Conservation (phyloP, 1,284 basidiomycete genomes). For the Somion occarium region DNA sequence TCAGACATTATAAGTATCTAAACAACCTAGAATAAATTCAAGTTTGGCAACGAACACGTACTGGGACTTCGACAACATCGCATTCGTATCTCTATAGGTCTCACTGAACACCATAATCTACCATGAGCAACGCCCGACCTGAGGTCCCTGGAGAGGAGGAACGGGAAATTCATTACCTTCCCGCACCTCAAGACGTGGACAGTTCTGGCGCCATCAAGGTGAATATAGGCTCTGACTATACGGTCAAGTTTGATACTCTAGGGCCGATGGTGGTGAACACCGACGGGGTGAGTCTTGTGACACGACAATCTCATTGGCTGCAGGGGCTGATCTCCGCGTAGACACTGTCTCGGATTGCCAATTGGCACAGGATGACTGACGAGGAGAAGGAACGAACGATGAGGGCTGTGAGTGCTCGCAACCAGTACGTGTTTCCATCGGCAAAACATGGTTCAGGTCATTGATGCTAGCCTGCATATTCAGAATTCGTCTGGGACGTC, state of each 20-base stretch:
- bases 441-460: neutral
- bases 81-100: too few relatives aligned
- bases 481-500: constrained; percentile 6
- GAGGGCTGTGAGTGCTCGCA: constrained; percentile 9
- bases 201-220: constrained; percentile 12
- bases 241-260: constrained; percentile 11
- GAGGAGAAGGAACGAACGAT: constrained; percentile 9
- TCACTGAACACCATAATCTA: too few relatives aligned
- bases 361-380: constrained; percentile 13
- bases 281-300: constrained; percentile 10
- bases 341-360: constrained; percentile 13
- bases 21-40: too few relatives aligned
- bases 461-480: neutral
- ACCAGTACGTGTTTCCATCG: constrained; percentile 8
- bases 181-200: constrained; percentile 3
- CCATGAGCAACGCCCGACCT: neutral
- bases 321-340: too few relatives aligned
- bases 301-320: too few relatives aligned
- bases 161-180: neutral
- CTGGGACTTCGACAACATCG: too few relatives aligned
- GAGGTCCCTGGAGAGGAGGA: neutral
- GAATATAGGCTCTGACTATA: neutral
- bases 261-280: constrained; percentile 14
- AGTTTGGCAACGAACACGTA: too few relatives aligned
- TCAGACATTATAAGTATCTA: too few relatives aligned